Evolutionary conservation across 306 rosid genomes (phyloP), one percentile per base, ranked within the genome.

Genomic region (Citrullus amarus): DNA sequence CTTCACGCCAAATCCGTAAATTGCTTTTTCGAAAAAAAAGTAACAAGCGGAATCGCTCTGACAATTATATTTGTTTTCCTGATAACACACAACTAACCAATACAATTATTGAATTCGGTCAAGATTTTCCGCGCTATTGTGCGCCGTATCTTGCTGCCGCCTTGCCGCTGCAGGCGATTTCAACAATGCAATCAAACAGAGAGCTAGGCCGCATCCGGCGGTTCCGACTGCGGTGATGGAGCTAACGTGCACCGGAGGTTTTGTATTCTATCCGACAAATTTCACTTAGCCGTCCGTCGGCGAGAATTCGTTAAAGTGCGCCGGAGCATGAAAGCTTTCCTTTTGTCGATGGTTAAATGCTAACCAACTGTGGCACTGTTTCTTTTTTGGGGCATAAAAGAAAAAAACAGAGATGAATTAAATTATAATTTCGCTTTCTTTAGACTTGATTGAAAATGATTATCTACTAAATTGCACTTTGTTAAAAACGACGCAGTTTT

Each of bases 191-290:
- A 72, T 51, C 44, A 20, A n/a, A 46, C 11, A 3, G 13, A 6
- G 39, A 70, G 41, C 16, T 57, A 72, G 61, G 77, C 82, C 76
- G 69, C 60, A 51, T 80, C 44, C 32, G 82, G 58, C 80, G 77
- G 50, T 82, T 84, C 67, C 82, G 70, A 79, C 78, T 46, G 75
- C 80, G 83, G 58, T 9, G 79, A 79, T n/a, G 25, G 34, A 59
- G 81, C 78, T 69, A 66, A 68, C 38, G 48, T 59, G 79, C 68
- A 41, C 82, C 41, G 8, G 78, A 44, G 57, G 48, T 18, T 84
- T 6, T 30, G 15, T 6, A 22, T 3, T 39, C 1, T 22, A 10
- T 14, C 44, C 18, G 22, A 51, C 4, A 16, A 32, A 9, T 46
- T 13, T 15, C 22, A 72, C 2, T 16, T 5, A 9, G 28, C 77